These are phyloP conservation scores for Globisporangium viniferum DNA, from an alignment of 352 stramenopile genomes.

Conservation along the genomic window DNA sequence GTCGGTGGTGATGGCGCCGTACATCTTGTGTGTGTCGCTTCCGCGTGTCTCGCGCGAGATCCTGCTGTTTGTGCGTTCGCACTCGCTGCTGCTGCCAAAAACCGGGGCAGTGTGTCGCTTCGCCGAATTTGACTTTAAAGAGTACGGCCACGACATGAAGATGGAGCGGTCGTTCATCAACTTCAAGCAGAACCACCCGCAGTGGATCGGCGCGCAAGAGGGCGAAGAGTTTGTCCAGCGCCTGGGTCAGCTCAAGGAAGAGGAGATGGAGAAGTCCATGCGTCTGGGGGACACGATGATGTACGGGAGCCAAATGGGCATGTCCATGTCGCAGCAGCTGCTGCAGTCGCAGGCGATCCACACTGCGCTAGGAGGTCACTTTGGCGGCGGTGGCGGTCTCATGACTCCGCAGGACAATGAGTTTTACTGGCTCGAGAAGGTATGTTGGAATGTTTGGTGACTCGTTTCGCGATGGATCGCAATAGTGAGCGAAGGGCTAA, in stretches of 20 bases:
- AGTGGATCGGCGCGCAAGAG: constrained; percentile 74
- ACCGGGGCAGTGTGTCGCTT: constrained; percentile 94
- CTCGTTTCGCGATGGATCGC: neutral
- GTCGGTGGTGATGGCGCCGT: constrained; percentile 93
- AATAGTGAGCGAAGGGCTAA: neutral
- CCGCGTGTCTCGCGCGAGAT: constrained; percentile 88
- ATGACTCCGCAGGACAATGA: constrained; percentile 71
- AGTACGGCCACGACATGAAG: constrained; percentile 91
- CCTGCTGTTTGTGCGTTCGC: constrained; percentile 92
- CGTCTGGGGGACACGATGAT: constrained; percentile 80
- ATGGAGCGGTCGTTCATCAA: constrained; percentile 98
- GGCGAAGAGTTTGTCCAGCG: constrained; percentile 71
- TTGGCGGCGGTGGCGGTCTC: constrained; percentile 38
- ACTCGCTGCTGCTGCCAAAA: constrained; percentile 90
- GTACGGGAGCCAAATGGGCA: constrained; percentile 46
- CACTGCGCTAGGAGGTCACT: constrained; percentile 52
- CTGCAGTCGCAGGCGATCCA: constrained; percentile 86
- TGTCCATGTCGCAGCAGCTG: constrained; percentile 87
- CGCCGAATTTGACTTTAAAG: constrained; percentile 96
- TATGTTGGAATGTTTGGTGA: constrained; percentile 17
- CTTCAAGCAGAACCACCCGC: constrained; percentile 92
- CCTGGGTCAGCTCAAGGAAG: constrained; percentile 67
- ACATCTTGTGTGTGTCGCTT: constrained; percentile 96
- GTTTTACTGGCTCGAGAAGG: constrained; percentile 90
- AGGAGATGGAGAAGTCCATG: constrained; percentile 88